Percentiles rank a stretch among this genome's conserved stretches.
phyloP scores from a whole-genome alignment of 495 filamentous ascomycete genomes.

The Cudoniella acicularis region DNA sequence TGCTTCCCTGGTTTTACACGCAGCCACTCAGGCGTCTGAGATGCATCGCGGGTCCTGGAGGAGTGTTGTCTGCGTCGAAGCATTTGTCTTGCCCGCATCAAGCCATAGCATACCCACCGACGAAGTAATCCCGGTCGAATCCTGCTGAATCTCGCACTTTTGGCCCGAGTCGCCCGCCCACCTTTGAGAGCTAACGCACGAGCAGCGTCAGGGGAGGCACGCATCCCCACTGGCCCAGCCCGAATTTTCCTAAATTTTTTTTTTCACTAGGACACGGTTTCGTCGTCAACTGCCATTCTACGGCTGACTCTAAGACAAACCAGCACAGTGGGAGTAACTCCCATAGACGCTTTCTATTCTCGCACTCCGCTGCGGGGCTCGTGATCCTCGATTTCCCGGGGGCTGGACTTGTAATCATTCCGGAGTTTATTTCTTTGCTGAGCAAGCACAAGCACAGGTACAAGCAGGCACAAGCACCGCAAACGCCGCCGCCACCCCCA shows the following conservation, averaged over 20 bases:
- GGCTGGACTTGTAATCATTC: too few species aligned
- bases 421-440: too few species aligned
- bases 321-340: neutral
- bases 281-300: constrained; percentile 13
- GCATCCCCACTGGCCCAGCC: neutral
- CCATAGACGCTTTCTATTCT: constrained; percentile 2
- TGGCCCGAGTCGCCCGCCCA: neutral
- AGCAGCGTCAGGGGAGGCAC: constrained; percentile 16
- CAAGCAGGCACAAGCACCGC: too few species aligned
- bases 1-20: neutral
- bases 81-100: constrained; percentile 15
- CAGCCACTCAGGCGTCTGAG: constrained; percentile 9
- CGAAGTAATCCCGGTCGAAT: constrained; percentile 12
- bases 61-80: neutral
- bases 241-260: too few species aligned
- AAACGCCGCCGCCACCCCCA: neutral
- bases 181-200: constrained; percentile 11
- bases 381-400: too few species aligned
- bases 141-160: neutral
- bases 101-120: constrained; percentile 14
- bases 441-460: neutral
- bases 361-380: neutral
- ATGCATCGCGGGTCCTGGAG: neutral
- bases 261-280: constrained; percentile 16
- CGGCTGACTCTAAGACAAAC: constrained; percentile 9